Evolutionary conservation across 1,139 yeast species (phyloP).

Genomic region (Candida sp.): DNA sequence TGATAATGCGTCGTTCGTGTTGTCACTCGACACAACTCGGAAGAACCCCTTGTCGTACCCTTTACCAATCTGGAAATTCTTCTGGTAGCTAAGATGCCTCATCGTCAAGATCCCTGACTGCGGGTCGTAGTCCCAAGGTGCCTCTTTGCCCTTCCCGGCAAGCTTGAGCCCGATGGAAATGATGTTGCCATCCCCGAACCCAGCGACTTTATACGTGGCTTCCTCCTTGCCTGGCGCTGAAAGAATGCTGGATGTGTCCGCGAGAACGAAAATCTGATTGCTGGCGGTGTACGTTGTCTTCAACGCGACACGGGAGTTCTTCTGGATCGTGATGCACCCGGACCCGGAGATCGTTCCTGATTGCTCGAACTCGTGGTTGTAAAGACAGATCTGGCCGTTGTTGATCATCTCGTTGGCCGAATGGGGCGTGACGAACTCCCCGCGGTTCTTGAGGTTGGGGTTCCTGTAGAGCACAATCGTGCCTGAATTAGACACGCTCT

Average conservation of each 20-base stretch:
- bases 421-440: no score
- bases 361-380: not conserved
- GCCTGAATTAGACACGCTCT: not conserved
- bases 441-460: no score
- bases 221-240: not conserved
- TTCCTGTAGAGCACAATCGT: not conserved
- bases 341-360: no score
- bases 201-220: not conserved
- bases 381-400: slow-evolving; percentile 1
- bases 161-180: not conserved
- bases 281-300: not conserved
- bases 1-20: not conserved
- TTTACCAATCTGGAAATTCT: not conserved
- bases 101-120: not conserved
- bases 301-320: not conserved
- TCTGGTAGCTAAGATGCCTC: not conserved
- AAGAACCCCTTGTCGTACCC: not conserved
- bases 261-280: not conserved
- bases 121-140: not conserved
- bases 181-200: not conserved
- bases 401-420: no score
- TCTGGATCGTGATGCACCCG: not conserved
- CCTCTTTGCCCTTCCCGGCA: not conserved
- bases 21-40: not conserved
- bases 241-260: not conserved